Evolutionary conservation across 139 green algal genomes (phyloP).

Genomic region (Asterochloris sp.): DNA sequence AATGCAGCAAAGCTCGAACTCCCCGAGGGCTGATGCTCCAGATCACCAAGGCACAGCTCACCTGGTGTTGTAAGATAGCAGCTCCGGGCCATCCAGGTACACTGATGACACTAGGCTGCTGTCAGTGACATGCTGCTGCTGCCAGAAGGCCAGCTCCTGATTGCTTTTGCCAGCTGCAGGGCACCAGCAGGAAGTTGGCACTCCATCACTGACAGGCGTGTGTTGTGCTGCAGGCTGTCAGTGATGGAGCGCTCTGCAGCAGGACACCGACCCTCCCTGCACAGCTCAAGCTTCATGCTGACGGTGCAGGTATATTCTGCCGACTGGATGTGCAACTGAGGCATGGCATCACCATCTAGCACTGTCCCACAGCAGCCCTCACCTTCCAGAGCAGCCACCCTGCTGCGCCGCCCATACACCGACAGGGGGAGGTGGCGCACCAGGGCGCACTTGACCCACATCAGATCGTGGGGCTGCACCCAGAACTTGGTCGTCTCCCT

Average conservation of each 20-base stretch:
- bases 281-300: too few relatives aligned
- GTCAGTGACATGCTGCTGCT: conserved; percentile 14
- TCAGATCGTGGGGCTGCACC: conserved; percentile 58
- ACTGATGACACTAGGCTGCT: conserved; percentile 42
- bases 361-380: background rate
- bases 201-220: too few relatives aligned
- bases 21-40: too few relatives aligned
- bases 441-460: conserved; percentile 57
- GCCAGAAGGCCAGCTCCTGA: background rate
- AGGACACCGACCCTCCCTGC: too few relatives aligned
- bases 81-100: conserved; percentile 66
- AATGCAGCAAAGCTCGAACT: too few relatives aligned
- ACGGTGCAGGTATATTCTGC: too few relatives aligned
- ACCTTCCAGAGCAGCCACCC: background rate
- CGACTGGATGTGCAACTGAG: too few relatives aligned
- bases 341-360: too few relatives aligned
- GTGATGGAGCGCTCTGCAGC: too few relatives aligned
- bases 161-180: background rate
- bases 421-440: conserved; percentile 77
- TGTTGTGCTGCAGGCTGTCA: too few relatives aligned
- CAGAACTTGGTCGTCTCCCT: conserved; percentile 81
- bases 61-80: conserved; percentile 64
- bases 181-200: too few relatives aligned
- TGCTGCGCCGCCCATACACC: conserved; percentile 54
- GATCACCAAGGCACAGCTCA: conserved; percentile 50